phyloP scores from a whole-genome alignment of 495 filamentous ascomycete genomes.

The Parmelia sp. region DNA sequence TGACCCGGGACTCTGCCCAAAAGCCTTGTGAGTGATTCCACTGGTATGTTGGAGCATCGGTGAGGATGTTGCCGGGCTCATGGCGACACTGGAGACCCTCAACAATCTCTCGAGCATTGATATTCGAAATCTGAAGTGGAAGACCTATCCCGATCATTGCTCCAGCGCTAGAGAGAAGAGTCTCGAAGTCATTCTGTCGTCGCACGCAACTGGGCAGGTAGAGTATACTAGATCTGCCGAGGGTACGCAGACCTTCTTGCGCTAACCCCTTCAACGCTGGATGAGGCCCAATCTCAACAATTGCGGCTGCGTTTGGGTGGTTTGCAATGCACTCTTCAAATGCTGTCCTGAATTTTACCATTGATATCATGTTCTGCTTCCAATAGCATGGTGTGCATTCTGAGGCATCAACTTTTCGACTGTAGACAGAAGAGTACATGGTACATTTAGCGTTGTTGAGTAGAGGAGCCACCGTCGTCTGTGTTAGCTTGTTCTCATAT shows the following conservation, averaged over 20 bases:
- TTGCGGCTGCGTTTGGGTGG: neutral
- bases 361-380: conserved; percentile 20
- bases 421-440: conserved; percentile 22
- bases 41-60: conserved; percentile 38
- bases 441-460: neutral
- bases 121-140: conserved; percentile 11
- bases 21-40: conserved; percentile 45
- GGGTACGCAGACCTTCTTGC: conserved; percentile 3
- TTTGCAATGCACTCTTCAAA: neutral
- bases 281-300: conserved; percentile 54
- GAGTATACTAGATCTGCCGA: neutral
- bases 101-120: conserved; percentile 17
- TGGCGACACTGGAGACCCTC: neutral
- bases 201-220: conserved; percentile 19
- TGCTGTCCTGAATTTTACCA: conserved; percentile 32
- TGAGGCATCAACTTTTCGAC: neutral
- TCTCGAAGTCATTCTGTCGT: conserved; percentile 17
- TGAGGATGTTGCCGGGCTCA: conserved; percentile 12
- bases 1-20: conserved; percentile 44
- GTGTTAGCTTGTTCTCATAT: conserved; percentile 10
- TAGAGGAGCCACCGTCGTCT: neutral
- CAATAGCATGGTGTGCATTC: conserved; percentile 20
- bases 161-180: conserved; percentile 21
- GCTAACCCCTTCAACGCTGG: conserved; percentile 46
- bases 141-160: conserved; percentile 20